Conservation (phyloP, 495 filamentous ascomycete species). For the Penicillium bovifimosum region DNA sequence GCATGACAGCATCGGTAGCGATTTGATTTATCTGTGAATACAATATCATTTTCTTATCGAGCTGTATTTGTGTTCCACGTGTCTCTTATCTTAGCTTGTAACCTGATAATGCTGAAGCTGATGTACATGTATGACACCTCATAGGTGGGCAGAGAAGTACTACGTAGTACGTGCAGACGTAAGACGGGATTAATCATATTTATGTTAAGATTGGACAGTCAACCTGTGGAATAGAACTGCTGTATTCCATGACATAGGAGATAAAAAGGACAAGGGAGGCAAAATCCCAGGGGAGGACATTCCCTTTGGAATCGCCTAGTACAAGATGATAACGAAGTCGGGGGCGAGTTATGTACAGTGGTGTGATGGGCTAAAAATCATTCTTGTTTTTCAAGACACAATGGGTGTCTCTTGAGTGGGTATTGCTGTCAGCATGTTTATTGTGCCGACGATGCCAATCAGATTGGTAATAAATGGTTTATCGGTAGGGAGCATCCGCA, state of each 20-base stretch:
- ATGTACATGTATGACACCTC: not conserved
- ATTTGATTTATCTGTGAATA: constrained; percentile 32
- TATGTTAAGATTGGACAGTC: not conserved
- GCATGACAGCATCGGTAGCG: constrained; percentile 32
- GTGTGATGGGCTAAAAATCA: constrained; percentile 21
- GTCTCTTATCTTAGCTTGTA: not conserved
- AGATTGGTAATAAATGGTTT: constrained; percentile 23
- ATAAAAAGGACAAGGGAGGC: constrained; percentile 21
- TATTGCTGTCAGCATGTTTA: constrained; percentile 4
- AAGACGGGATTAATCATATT: not conserved
- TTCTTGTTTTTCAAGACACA: constrained; percentile 22
- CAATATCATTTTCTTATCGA: constrained; percentile 21
- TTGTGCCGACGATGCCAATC: constrained; percentile 1
- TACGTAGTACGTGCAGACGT: not conserved
- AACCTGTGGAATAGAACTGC: constrained; percentile 18
- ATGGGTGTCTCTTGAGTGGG: constrained; percentile 10
- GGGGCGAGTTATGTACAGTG: constrained; percentile 35
- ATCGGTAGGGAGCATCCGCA: constrained; percentile 86
- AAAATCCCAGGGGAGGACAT: constrained; percentile 5
- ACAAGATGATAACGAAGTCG: constrained; percentile 30
- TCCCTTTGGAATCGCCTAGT: constrained; percentile 31
- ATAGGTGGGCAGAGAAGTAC: not conserved
- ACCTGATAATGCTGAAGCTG: not conserved
- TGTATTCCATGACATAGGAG: constrained; percentile 25
- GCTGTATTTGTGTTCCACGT: not conserved